Percentiles rank a stretch among this genome's conserved stretches.
Evolutionary conservation across 805 yeast genomes (phyloP).

Genomic region (Hanseniaspora occidentalis): DNA sequence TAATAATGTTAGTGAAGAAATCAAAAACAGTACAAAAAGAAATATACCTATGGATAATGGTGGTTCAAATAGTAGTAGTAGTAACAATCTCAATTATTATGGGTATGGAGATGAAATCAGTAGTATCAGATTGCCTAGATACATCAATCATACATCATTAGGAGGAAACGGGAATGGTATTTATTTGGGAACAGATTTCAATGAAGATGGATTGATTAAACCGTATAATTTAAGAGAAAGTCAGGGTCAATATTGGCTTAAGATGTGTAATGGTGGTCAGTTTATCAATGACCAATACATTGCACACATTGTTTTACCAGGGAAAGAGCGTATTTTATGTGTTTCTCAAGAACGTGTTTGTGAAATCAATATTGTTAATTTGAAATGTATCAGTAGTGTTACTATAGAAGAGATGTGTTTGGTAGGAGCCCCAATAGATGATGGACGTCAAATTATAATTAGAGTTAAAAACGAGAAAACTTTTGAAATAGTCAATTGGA

Average conservation of each 20-base stretch:
- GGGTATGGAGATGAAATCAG: constrained; percentile 47
- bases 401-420: constrained; percentile 6
- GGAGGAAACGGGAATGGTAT: neutral
- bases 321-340: constrained; percentile 5
- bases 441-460: constrained; percentile 7
- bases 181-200: constrained; percentile 17
- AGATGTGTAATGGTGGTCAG: constrained; percentile 69
- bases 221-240: constrained; percentile 74
- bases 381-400: constrained; percentile 2
- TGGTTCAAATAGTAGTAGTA: constrained; percentile 2
- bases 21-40: constrained; percentile 83
- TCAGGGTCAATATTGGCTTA: constrained; percentile 90
- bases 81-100: constrained; percentile 3
- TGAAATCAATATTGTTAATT: constrained; percentile 1
- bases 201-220: constrained; percentile 64
- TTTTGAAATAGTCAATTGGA: constrained; percentile 1
- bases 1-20: constrained; percentile 85
- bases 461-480: constrained; percentile 1
- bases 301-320: constrained; percentile 42
- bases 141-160: constrained; percentile 30
- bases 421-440: constrained; percentile 7
- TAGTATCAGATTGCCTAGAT: constrained; percentile 74
- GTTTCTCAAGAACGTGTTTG: constrained; percentile 5
- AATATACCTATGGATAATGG: constrained; percentile 72
- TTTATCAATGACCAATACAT: constrained; percentile 62